Evolutionary conservation across 2,329 filamentous ascomycete species (phyloP).

Genomic region (Epichloe sylvatica): DNA sequence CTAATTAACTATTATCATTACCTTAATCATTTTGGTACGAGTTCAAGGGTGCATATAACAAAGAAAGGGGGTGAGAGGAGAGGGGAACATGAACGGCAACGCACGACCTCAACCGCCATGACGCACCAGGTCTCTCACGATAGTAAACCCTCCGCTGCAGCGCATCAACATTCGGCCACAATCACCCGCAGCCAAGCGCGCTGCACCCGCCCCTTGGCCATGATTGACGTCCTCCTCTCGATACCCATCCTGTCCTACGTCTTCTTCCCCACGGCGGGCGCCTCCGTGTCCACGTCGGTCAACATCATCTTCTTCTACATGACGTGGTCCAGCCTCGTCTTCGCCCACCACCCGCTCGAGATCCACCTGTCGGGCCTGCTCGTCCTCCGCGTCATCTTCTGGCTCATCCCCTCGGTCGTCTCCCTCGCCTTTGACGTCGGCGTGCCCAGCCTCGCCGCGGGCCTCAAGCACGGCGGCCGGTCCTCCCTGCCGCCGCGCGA

Average conservation of each 20-base stretch:
- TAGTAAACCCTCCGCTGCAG: background rate
- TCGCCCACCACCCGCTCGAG: conserved; percentile 59
- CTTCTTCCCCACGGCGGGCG: conserved; percentile 39
- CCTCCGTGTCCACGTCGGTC: conserved; percentile 63
- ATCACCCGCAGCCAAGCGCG: background rate
- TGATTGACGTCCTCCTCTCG: conserved; percentile 55
- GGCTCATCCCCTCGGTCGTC: conserved; percentile 55
- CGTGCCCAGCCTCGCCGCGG: conserved; percentile 53
- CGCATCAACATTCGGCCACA: background rate
- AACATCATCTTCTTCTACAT: conserved; percentile 84
- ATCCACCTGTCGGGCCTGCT: conserved; percentile 63
- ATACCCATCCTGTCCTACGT: conserved; percentile 59
- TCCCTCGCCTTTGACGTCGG: conserved; percentile 61
- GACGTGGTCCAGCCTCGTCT: conserved; percentile 73
- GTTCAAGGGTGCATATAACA: no score
- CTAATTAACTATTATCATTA: no score
- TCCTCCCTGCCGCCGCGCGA: conserved; percentile 34
- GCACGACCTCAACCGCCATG: no score
- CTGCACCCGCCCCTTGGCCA: conserved; percentile 3
- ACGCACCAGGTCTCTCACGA: background rate
- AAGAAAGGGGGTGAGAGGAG: no score
- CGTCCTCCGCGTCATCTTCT: conserved; percentile 54
- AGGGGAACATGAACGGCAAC: no score
- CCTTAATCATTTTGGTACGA: no score
- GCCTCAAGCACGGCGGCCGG: conserved; percentile 52